Evolutionary conservation across 257 asterid genomes (phyloP).

Genomic region (Solanum commersonii): DNA sequence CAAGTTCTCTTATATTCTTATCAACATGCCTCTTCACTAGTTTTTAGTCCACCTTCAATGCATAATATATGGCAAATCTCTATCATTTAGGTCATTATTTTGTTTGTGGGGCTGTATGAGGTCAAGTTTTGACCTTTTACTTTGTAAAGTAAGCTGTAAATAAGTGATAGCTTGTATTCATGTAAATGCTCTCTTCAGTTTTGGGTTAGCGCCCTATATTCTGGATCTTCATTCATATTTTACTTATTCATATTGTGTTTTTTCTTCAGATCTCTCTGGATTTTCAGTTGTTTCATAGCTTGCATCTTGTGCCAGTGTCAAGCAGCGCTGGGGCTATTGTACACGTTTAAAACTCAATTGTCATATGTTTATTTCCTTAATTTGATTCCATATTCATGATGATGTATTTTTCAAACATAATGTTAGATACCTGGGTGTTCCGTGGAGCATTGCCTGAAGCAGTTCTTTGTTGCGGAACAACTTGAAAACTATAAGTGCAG

Average conservation of each 20-base stretch:
- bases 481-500: constrained; percentile 67
- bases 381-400: constrained; percentile 4
- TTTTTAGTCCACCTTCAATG: neutral
- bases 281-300: constrained; percentile 69
- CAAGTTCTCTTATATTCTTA: neutral
- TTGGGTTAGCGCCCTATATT: neutral
- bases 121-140: neutral
- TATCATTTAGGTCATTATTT: neutral
- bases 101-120: neutral
- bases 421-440: constrained; percentile 62
- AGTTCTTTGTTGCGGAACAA: constrained; percentile 58
- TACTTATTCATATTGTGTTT: neutral
- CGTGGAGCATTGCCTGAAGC: constrained; percentile 64
- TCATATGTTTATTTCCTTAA: neutral
- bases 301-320: constrained; percentile 58
- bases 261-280: constrained; percentile 67
- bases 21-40: neutral
- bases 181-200: neutral
- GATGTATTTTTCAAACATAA: constrained; percentile 2
- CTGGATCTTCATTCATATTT: neutral
- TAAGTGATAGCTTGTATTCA: neutral
- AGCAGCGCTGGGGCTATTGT: constrained; percentile 44
- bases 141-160: neutral
- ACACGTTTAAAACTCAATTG: constrained; percentile 23
- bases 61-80: neutral